Evolutionary conservation across 805 yeast species (phyloP).

Genomic region (Clavispora vitiphila): DNA sequence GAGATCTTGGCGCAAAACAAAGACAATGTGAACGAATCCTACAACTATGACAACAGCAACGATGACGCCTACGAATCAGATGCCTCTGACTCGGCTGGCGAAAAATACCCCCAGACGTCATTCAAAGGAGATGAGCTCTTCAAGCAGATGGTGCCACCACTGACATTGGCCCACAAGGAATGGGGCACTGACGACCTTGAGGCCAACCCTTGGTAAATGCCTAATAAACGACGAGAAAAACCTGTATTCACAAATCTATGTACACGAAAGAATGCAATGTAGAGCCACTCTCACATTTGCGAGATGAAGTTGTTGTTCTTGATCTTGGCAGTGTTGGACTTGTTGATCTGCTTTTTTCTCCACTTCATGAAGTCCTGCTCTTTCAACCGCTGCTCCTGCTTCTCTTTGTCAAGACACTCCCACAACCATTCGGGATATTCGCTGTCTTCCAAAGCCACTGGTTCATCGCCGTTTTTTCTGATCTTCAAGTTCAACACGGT

Average conservation of each 20-base stretch:
- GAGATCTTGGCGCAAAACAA: conserved; percentile 41
- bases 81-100: conserved; percentile 3
- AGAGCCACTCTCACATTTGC: conserved; percentile 11
- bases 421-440: conserved; percentile 97
- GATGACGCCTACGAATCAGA: conserved; percentile 18
- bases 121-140: conserved; percentile 46
- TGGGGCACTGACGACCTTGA: conserved; percentile 50
- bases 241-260: conserved; percentile 5
- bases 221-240: neutral
- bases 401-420: conserved; percentile 68
- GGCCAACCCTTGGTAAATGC: conserved; percentile 58
- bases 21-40: conserved; percentile 28
- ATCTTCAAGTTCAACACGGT: conserved; percentile 68
- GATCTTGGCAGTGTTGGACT: conserved; percentile 61
- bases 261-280: conserved; percentile 6
- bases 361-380: conserved; percentile 62
- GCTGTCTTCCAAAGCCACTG: conserved; percentile 78
- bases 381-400: conserved; percentile 52
- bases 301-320: conserved; percentile 76
- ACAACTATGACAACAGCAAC: conserved; percentile 17
- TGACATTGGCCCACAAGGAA: conserved; percentile 45
- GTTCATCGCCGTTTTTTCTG: conserved; percentile 77
- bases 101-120: conserved; percentile 5
- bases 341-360: conserved; percentile 61
- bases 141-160: conserved; percentile 45